Conservation (phyloP, 768 basidiomycete genomes). For the Boletus pseudopeckii region DNA sequence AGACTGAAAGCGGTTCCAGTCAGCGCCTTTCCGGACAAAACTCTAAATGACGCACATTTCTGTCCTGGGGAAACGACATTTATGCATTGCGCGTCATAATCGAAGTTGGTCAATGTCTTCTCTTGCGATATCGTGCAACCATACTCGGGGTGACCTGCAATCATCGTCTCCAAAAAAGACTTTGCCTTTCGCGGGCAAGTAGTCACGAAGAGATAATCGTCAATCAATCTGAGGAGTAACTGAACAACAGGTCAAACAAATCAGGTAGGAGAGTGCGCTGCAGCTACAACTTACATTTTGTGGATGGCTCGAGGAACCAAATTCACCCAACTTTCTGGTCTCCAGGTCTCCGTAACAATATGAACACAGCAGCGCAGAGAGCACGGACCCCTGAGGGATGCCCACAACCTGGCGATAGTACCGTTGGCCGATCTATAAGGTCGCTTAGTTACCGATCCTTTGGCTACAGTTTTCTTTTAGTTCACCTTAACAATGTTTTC, state of each 20-base stretch:
- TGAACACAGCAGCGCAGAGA: conserved; percentile 90
- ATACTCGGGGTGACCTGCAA: conserved; percentile 85
- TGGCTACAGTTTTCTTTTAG: not conserved
- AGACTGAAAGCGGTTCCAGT: conserved; percentile 45
- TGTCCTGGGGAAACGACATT: conserved; percentile 50
- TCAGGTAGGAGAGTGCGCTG: not conserved
- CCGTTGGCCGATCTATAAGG: conserved; percentile 64
- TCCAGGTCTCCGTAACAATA: conserved; percentile 96
- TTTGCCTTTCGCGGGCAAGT: conserved; percentile 57
- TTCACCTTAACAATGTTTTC: conserved; percentile 87
- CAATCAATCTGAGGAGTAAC: conserved; percentile 83
- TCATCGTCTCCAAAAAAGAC: conserved; percentile 74
- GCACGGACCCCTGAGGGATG: conserved; percentile 95
- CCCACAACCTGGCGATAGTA: conserved; percentile 90
- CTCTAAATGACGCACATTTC: conserved; percentile 31
- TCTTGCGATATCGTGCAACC: conserved; percentile 87
- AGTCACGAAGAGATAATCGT: conserved; percentile 91
- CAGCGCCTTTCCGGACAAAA: not conserved
- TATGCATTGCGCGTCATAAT: conserved; percentile 49
- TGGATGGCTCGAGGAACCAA: conserved; percentile 51
- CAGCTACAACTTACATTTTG: conserved; percentile 52
- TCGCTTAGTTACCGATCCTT: not conserved
- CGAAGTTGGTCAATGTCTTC: conserved; percentile 90
- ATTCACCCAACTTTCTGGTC: conserved; percentile 37
- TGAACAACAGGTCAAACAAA: conserved; percentile 28